These are phyloP conservation scores for Eutrema heterophyllum DNA, from an alignment of 345 rosid genomes.

Conservation along the genomic window DNA sequence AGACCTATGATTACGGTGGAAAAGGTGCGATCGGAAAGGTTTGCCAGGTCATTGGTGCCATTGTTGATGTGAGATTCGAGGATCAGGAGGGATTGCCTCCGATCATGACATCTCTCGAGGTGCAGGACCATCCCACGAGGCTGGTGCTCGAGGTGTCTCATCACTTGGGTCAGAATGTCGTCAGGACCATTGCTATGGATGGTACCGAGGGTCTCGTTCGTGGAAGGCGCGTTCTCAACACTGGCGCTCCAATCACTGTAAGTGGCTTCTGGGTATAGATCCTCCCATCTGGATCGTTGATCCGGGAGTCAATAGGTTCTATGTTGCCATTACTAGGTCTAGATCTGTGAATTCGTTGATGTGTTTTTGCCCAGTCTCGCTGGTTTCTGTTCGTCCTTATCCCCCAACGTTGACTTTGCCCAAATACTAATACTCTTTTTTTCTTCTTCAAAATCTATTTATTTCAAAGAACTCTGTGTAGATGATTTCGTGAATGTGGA, in stretches of 20 bases:
- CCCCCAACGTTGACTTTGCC: not conserved
- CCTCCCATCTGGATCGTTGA: not conserved
- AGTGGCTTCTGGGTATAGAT: not conserved
- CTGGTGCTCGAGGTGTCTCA: conserved; percentile 94
- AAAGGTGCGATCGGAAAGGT: conserved; percentile 86
- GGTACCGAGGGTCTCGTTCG: conserved; percentile 85
- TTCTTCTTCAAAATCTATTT: not conserved
- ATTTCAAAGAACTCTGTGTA: not conserved
- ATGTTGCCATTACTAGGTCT: not conserved
- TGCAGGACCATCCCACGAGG: conserved; percentile 57
- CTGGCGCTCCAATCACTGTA: conserved; percentile 95
- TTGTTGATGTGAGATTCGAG: conserved; percentile 82
- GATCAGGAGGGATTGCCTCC: conserved; percentile 86
- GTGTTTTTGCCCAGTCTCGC: not conserved
- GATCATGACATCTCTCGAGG: conserved; percentile 94
- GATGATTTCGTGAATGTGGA: not conserved
- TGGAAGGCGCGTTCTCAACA: conserved; percentile 80
- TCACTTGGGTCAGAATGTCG: conserved; percentile 84
- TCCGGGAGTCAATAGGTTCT: not conserved
- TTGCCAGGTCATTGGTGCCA: conserved; percentile 95
- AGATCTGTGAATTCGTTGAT: conserved; percentile 18
- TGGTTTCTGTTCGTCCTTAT: not conserved
- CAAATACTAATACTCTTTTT: not conserved
- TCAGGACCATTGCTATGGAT: conserved; percentile 96
- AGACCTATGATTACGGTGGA: conserved; percentile 71